Base-by-base conservation (phyloP, 495 filamentous ascomycete genomes). In the Pyrenula massariospora region DNA sequence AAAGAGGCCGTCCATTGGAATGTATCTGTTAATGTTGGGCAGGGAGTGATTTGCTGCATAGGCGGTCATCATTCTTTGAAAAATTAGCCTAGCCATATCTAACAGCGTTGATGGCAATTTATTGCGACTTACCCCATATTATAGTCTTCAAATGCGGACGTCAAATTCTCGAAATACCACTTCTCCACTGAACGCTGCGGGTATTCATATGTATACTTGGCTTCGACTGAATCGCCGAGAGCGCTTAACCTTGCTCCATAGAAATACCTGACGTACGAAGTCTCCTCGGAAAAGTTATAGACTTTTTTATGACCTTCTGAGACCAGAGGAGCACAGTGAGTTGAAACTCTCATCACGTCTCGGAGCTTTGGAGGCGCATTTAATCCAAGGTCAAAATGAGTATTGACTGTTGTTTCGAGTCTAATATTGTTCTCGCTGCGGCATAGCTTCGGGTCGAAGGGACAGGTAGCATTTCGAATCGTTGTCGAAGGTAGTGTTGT, bases 351-450 rank as follows among this genome's bases (percentile, higher is more conserved):
- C 20, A 52, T 59, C 22, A 54, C 53, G 50, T 59, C 49, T 25
- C 60, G 50, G 21, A 54, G 23, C 1, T 57, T 12, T 2, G 48
- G 52, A 8, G 54, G 50, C 3, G 57, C 57, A 48, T 62, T 62
- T 42, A 62, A 55, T 3, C 60, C 60, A 48, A 62, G 55, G 23
- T 59, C 48, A 10, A 52, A 10, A 21, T 57, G 57, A 0, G 58
- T 51, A 48, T 62, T 57, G 19, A 62, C 22, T 3, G 54, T 57
- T 8, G 60, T 62, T 31, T 62, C 60, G 25, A 62, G 42, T 15
- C 31, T 21, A 20, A 62, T 42, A 3, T 54, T 54, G 1, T 42
- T 42, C 31, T 57, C 36, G 22, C n/a, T 59, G 20, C 25, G 47
- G 22, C 59, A 62, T 24, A 60, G 57, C 2, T 10, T 31, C 12